These are phyloP conservation scores for Xylariaceae sp. DNA, from an alignment of 2,329 filamentous ascomycete genomes.

Conservation along the genomic window DNA sequence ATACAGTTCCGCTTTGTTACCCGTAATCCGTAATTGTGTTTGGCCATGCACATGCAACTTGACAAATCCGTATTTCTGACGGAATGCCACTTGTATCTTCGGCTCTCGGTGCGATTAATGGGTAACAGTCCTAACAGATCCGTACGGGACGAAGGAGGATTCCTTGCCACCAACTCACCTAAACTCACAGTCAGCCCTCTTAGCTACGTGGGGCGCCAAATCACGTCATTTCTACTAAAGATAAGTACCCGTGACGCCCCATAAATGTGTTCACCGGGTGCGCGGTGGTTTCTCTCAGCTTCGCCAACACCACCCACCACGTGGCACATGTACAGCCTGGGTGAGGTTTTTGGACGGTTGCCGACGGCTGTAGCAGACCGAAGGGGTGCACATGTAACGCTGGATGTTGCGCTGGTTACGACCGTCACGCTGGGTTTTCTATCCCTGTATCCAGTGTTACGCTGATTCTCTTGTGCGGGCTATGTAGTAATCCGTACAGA, in stretches of 20 bases:
- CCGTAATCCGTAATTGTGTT: no score
- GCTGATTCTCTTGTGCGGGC: no score
- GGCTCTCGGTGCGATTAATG: neutral
- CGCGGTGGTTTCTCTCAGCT: neutral
- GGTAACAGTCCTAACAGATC: neutral
- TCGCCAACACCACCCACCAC: neutral
- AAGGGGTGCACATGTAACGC: neutral
- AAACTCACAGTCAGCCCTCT: neutral
- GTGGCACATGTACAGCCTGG: neutral
- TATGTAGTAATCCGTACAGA: no score
- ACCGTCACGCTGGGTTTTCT: neutral
- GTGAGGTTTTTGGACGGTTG: neutral
- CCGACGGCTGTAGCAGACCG: neutral
- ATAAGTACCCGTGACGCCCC: neutral
- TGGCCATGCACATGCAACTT: no score
- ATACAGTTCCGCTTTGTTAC: no score
- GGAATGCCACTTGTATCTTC: no score
- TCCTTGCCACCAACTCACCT: neutral
- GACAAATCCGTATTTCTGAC: no score
- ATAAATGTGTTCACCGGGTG: neutral
- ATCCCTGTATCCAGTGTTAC: neutral
- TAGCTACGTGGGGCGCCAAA: slow-evolving; percentile 15
- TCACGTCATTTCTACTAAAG: slow-evolving; percentile 27
- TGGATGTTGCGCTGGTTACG: neutral
- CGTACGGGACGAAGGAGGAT: neutral